Conservation (phyloP, 1,284 basidiomycete genomes). For the Apiotrichum porosum region DNA sequence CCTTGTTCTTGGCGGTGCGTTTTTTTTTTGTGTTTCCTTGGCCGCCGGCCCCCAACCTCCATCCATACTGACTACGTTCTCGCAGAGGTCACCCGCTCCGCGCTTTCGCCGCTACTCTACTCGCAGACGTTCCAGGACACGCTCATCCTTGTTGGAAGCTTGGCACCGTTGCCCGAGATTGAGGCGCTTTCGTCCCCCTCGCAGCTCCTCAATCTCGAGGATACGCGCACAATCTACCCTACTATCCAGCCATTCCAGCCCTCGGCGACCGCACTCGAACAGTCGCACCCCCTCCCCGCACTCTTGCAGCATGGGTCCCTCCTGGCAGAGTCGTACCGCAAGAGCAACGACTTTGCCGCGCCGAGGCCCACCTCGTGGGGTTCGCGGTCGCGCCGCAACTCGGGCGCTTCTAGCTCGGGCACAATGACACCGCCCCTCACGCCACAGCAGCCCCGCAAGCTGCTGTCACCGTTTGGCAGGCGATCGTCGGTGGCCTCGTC, state of each 20-base stretch:
- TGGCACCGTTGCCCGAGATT: constrained; percentile 25
- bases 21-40: neutral
- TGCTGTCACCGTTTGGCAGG: constrained; percentile 2
- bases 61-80: neutral
- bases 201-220: constrained; percentile 20
- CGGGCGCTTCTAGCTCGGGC: constrained; percentile 7
- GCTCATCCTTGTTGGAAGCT: constrained; percentile 31
- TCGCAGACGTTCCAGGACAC: constrained; percentile 31
- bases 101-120: constrained; percentile 33
- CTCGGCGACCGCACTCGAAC: constrained; percentile 1
- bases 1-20: constrained; percentile 35
- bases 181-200: constrained; percentile 35
- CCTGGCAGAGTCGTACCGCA: constrained; percentile 25
- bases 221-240: constrained; percentile 29
- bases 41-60: neutral
- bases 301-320: constrained; percentile 25
- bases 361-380: constrained; percentile 1
- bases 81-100: constrained; percentile 23
- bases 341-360: neutral
- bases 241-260: constrained; percentile 30
- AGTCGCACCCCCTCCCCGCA: constrained; percentile 18
- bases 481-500: neutral
- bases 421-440: constrained; percentile 6
- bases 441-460: neutral
- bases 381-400: constrained; percentile 13